Percentiles rank a stretch among this genome's conserved stretches.
Conservation (phyloP, 345 rosid species). For the Heritiera fomes region DNA sequence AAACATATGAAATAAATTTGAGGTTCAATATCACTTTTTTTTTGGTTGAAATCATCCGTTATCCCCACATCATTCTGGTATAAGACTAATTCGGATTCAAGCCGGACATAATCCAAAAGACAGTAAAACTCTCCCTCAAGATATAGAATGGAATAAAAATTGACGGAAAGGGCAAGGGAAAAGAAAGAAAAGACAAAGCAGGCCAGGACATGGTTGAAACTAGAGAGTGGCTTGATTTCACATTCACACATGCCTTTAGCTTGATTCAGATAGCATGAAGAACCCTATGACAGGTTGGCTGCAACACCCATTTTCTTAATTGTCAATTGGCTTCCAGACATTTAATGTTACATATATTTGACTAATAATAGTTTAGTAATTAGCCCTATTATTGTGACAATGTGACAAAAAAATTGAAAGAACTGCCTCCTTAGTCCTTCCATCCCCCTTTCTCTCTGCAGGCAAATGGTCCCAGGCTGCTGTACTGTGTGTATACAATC, state of each 20-base stretch:
- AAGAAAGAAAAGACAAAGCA: not conserved
- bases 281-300: not conserved
- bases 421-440: not conserved
- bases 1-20: not conserved
- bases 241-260: not conserved
- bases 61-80: no score
- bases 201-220: not conserved
- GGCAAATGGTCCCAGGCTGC: constrained; percentile 14
- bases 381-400: constrained; percentile 16
- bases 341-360: not conserved
- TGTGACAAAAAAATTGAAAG: not conserved
- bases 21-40: no score
- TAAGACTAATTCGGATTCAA: no score
- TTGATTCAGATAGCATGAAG: not conserved
- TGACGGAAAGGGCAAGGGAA: not conserved
- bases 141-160: not conserved
- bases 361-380: not conserved
- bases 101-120: no score
- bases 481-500: constrained; percentile 9
- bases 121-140: no score
- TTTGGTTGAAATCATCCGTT: no score
- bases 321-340: not conserved
- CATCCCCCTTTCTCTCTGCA: not conserved
- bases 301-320: not conserved
- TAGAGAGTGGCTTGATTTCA: not conserved